Base-by-base conservation (phyloP, 192 early-diverging fungal genomes). In the Dimargaris xerosporica region DNA sequence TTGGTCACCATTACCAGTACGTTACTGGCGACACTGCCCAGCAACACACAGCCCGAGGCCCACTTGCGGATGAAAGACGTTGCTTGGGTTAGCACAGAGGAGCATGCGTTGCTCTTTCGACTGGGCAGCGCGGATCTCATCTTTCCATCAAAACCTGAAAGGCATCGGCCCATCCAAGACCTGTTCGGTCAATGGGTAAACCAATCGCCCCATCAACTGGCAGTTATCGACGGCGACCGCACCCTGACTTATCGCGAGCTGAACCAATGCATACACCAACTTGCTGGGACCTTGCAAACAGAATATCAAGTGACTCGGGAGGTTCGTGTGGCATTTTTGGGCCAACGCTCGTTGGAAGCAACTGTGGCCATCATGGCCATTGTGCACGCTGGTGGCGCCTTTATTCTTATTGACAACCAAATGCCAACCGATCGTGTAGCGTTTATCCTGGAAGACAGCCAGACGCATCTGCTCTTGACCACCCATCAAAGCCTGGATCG, bases 311-410 rank as follows among this genome's bases (percentile, higher is more conserved):
- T 42, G 19, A 13, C 15, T 6, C 26, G 31, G 2, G 56, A 59
- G 56, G 23, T 23, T 19, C 56, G 34, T 6, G 29, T 59, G 3
- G 56, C 56, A n/a, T 11, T 59, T 19, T 15, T 59, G 2, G 34
- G 26, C 5, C 42, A 7, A 3, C 26, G 34, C 17, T 59, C 56
- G 3, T 2, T 19, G 11, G 26, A 16, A 16, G 29, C 34, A 25
- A 44, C 16, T 10, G 15, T 59, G 17, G 39, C 56, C 2, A 59
- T 59, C 28, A 17, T 59, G 42, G 56, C 56, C 31, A 39, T 59
- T 41, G 13, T 59, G 15, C 26, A 59, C 17, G 12, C 56, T 43
- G 56, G 56, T 19, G 56, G 31, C 23, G 56, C 56, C 16, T 59
- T 41, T 23, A 31, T 59, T 1, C 56, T 31, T 29, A 59, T 59